Evolutionary conservation across 257 asterid species (phyloP), one percentile per base, ranked within the genome.

Genomic region (Plectranthus barbatus): DNA sequence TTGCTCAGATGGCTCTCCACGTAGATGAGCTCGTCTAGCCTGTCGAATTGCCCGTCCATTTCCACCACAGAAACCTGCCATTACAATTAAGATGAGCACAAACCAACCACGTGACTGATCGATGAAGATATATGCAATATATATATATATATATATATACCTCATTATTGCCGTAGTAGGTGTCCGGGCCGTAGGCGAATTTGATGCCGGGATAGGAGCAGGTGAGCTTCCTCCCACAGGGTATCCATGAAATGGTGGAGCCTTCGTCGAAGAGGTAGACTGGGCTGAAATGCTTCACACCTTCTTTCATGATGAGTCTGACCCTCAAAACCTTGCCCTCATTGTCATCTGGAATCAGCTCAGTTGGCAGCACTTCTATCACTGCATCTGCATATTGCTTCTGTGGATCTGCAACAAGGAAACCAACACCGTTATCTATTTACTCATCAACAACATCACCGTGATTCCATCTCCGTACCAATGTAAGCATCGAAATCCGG

Each of bases 201-300:
- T 87, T 90, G 95, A 93, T 93, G 66, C 99, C 99, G 46, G 99
- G 99, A 72, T 93, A 93, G 14, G 99, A 93, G 79, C 97, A 93
- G 0, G 99, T 90, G 54, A 93, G 72, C 77, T 93, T 93, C 83
- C 97, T 81, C 14, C 99, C 99, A 64, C 99, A 93, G 17, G 99
- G 99, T 9, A 93, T 86, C 99, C 99, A 93, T 7, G 95, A 81
- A 65, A 93, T 79, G 58, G 97, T 78, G 61, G 97, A 93, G 54
- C 97, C 99, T 73, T 93, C 99, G 63, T 93, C 99, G 18, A 93
- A 93, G 26, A 93, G 85, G 86, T 93, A 87, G 47, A 87, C 96
- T 3, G 97, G 94, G 54, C 58, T 84, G 83, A 93, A 93, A 71
- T 66, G 45, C 67, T 85, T 85, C n/a, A 90, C 95, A 14, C 94